Evolutionary conservation across 1,139 yeast species (phyloP), one percentile per base, ranked within the genome.

Genomic region (Protomyces gravidus): DNA sequence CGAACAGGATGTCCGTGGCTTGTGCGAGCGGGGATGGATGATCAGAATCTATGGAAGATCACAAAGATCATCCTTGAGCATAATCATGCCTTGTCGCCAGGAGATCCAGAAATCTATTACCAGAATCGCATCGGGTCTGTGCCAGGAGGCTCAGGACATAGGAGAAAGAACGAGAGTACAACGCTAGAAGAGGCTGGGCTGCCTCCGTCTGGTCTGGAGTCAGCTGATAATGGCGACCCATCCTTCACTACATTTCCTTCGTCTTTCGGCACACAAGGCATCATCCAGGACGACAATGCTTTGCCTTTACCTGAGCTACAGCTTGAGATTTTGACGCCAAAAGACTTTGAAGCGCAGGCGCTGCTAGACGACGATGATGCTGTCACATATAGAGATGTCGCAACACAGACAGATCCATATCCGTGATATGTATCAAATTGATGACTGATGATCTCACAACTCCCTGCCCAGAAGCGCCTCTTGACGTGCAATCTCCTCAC

Each of bases 401-500:
- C 40, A 13, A 21, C 21, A 21, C 39, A 23, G 17, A 48, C 39
- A 23, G 27, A 48, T 25, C 26, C 11, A 1, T 26, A n/a, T n/a
- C n/a, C n/a, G n/a, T n/a, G n/a, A n/a, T n/a, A n/a, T n/a, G n/a
- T n/a, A n/a, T n/a, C n/a, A n/a, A n/a, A n/a, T n/a, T n/a, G n/a
- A n/a, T n/a, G n/a, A n/a, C n/a, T 5, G 15, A 7, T 7, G 6
- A 3, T 13, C 17, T n/a, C 21, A 28, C 28, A 26, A 40, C 21
- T 53, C 23, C 25, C 15, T 6, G 3, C 21, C 42, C 13, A 40
- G 21, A 9, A 33, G 15, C 15, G 23, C 47, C 19, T 25, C 47
- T 15, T 88, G 68, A 2, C 70, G 71, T 1, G 69, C 72, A 17
- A 87, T 83, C 60, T 80, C 86, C 1, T 62, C 68, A 1, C 76